A percentile compares a stretch with the other conserved stretches of the same genome.
Evolutionary conservation across 225 moss, liverwort and hornwort species (phyloP).

Genomic region (Sphagnum contortum): DNA sequence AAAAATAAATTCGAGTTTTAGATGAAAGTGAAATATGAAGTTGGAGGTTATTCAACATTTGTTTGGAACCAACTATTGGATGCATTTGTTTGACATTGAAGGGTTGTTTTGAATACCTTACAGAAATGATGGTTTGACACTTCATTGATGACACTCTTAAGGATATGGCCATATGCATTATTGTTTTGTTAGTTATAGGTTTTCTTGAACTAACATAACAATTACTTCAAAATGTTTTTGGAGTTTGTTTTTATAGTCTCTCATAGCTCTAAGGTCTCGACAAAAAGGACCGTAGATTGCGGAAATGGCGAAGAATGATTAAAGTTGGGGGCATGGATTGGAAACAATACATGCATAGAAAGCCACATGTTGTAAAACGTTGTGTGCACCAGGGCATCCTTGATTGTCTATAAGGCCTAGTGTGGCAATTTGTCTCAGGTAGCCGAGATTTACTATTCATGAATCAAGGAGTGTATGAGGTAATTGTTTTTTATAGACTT

Average conservation of each 20-base stretch:
- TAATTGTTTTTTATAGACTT: constrained; percentile 4
- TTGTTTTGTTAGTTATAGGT: too few relatives aligned
- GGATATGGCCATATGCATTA: too few relatives aligned
- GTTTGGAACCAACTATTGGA: not conserved
- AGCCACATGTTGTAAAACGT: constrained; percentile 94
- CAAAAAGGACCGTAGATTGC: constrained; percentile 88
- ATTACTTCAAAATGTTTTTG: too few relatives aligned
- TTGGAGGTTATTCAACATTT: too few relatives aligned
- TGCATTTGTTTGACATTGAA: not conserved
- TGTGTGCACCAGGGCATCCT: constrained; percentile 98
- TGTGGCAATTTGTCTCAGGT: constrained; percentile 97
- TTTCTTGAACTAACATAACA: too few relatives aligned
- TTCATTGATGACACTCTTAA: too few relatives aligned
- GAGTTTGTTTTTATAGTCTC: too few relatives aligned
- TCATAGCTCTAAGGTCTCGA: too few relatives aligned
- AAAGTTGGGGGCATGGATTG: constrained; percentile 97
- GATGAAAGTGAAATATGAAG: too few relatives aligned
- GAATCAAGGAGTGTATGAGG: constrained; percentile 98
- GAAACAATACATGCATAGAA: constrained; percentile 92
- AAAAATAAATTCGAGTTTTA: too few relatives aligned
- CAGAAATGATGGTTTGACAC: too few relatives aligned
- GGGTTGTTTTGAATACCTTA: too few relatives aligned
- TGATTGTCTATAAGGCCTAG: constrained; percentile 87
- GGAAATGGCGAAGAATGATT: constrained; percentile 99
- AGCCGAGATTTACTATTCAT: constrained; percentile 92